Evolutionary conservation across 1,284 basidiomycete species (phyloP).

Genomic region (Boletus smithii): DNA sequence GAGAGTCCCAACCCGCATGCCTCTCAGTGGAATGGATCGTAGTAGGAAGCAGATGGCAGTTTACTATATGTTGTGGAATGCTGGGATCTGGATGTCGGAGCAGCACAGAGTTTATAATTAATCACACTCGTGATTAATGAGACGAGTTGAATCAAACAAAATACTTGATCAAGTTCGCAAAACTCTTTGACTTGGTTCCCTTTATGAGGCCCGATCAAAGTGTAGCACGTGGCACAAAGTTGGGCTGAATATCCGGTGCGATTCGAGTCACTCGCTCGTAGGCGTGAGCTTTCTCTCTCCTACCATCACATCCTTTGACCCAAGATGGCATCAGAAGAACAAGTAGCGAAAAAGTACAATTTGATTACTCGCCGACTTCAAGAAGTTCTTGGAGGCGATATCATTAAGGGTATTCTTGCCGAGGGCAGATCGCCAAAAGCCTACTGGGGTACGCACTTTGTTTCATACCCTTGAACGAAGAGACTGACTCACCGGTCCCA

Average conservation of each 20-base stretch:
- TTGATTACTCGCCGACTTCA: constrained; percentile 86
- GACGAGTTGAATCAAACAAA: too few species aligned
- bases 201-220: too few species aligned
- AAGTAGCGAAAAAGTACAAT: constrained; percentile 67
- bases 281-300: background rate
- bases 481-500: constrained; percentile 3
- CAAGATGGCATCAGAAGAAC: constrained; percentile 27
- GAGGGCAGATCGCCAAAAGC: constrained; percentile 77
- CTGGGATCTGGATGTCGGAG: too few species aligned
- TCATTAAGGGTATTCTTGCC: constrained; percentile 77
- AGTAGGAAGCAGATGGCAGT: too few species aligned
- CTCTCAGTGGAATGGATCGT: background rate
- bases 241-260: background rate
- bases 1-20: background rate
- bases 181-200: too few species aligned
- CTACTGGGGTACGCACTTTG: constrained; percentile 77
- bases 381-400: constrained; percentile 86
- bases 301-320: constrained; percentile 2
- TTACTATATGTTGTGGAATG: background rate
- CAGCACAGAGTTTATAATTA: too few species aligned
- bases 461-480: constrained; percentile 1
- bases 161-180: too few species aligned
- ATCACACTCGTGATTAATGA: too few species aligned
- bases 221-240: constrained; percentile 13
- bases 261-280: constrained; percentile 16